phyloP scores from a whole-genome alignment of 495 filamentous ascomycete genomes.

The Parathielavia hyrcaniae region DNA sequence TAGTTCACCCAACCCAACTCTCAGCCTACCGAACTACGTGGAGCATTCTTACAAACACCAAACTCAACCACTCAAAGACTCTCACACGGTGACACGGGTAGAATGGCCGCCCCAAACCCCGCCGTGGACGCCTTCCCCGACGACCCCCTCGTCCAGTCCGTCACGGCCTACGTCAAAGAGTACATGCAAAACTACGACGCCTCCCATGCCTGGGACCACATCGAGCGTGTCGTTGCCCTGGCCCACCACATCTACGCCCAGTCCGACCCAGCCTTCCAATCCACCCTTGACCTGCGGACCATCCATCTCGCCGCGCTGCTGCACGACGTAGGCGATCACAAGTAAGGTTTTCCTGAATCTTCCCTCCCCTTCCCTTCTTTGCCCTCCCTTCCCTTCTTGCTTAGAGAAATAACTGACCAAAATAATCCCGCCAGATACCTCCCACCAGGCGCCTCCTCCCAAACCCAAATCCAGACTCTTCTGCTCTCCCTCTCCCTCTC shows the following conservation, averaged over 20 bases:
- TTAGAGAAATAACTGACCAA: background rate
- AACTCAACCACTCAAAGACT: no score
- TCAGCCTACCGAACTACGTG: no score
- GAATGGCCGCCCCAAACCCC: background rate
- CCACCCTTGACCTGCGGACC: conserved; percentile 44
- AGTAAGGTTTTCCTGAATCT: conserved; percentile 33
- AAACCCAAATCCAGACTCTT: conserved; percentile 50
- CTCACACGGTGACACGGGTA: background rate
- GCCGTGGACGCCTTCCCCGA: conserved; percentile 29
- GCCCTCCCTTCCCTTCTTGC: background rate
- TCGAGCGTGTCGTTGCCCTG: conserved; percentile 68
- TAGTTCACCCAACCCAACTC: no score
- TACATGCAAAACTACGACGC: conserved; percentile 81
- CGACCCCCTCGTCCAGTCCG: conserved; percentile 42
- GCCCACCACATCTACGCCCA: conserved; percentile 55
- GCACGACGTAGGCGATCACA: conserved; percentile 83
- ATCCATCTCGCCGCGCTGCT: conserved; percentile 70
- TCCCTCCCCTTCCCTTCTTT: background rate
- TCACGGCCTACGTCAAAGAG: conserved; percentile 52
- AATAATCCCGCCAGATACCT: conserved; percentile 59
- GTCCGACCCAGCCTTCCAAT: conserved; percentile 34
- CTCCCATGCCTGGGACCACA: conserved; percentile 80
- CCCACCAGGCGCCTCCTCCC: conserved; percentile 43
- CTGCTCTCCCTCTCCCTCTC: no score
- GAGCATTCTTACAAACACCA: no score